These are phyloP conservation scores for Microdochium trichocladiopsis DNA, from an alignment of 2,329 filamentous ascomycete species.

Conservation along the genomic window DNA sequence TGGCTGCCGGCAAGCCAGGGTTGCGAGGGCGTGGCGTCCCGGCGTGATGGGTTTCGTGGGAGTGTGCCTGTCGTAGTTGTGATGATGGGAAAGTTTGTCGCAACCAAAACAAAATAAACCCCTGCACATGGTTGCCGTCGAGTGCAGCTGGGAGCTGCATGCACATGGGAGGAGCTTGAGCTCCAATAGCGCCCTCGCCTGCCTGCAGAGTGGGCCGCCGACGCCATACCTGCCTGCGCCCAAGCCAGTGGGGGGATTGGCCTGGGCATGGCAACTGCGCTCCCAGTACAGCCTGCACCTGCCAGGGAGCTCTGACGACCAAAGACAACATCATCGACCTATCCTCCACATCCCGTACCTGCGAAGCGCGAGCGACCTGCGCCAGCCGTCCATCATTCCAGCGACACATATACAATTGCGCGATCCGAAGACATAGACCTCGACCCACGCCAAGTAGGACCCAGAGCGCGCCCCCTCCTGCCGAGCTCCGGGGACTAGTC, in stretches of 20 bases:
- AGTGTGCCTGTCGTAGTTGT: not conserved
- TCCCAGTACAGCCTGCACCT: no score
- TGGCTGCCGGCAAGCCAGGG: not conserved
- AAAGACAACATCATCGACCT: no score
- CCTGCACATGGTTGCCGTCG: not conserved
- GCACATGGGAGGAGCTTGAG: not conserved
- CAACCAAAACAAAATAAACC: conserved; percentile 1
- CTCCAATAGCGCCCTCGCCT: not conserved
- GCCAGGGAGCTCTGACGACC: conserved; percentile 1
- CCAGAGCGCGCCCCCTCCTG: no score
- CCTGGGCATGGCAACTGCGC: not conserved
- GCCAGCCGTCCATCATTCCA: no score
- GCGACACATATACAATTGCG: no score
- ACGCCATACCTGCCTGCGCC: not conserved
- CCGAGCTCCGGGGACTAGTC: not conserved
- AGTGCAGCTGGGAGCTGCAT: not conserved
- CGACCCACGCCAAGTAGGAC: no score
- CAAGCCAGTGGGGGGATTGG: not conserved
- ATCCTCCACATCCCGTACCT: no score
- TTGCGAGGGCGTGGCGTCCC: not conserved
- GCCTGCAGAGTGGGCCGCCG: not conserved
- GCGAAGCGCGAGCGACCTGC: no score
- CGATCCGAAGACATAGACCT: no score
- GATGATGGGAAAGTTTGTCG: not conserved
- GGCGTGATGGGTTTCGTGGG: not conserved